Conservation (phyloP, 345 rosid species). For the Eutrema japonicum region DNA sequence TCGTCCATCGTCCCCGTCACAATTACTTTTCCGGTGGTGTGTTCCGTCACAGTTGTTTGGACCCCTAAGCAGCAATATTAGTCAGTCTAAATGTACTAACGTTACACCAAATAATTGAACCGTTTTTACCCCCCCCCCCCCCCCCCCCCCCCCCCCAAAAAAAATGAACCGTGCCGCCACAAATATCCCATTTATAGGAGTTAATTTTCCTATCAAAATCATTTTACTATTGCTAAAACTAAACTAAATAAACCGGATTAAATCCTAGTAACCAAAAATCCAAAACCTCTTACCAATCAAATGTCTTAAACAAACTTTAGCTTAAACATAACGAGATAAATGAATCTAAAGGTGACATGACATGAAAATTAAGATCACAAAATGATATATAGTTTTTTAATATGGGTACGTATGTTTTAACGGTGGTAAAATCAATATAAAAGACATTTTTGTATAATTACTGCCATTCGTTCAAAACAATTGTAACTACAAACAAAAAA, state of each 20-base stretch:
- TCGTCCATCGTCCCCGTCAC: constrained; percentile 95
- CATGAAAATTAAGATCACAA: background rate
- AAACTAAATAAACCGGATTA: no score
- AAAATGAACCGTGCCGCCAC: background rate
- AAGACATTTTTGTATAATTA: background rate
- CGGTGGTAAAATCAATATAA: background rate
- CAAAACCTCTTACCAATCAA: no score
- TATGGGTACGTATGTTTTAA: background rate
- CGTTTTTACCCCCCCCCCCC: no score
- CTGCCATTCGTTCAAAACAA: background rate
- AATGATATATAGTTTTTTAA: background rate
- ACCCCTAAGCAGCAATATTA: constrained; percentile 56
- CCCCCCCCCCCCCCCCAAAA: no score
- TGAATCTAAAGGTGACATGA: background rate
- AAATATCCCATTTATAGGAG: background rate
- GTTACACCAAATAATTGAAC: no score
- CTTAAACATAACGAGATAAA: background rate
- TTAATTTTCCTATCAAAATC: background rate
- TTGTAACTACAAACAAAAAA: no score
- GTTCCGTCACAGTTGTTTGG: constrained; percentile 72
- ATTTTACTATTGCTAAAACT: background rate
- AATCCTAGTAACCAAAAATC: no score
- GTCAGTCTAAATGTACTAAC: constrained; percentile 1
- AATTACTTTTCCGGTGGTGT: constrained; percentile 67
- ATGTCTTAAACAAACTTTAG: no score